A percentile compares a stretch with the other conserved stretches of the same genome.
These are phyloP conservation scores for Colletotrichum musicola DNA, from an alignment of 2,329 filamentous ascomycete species.

Conservation along the genomic window DNA sequence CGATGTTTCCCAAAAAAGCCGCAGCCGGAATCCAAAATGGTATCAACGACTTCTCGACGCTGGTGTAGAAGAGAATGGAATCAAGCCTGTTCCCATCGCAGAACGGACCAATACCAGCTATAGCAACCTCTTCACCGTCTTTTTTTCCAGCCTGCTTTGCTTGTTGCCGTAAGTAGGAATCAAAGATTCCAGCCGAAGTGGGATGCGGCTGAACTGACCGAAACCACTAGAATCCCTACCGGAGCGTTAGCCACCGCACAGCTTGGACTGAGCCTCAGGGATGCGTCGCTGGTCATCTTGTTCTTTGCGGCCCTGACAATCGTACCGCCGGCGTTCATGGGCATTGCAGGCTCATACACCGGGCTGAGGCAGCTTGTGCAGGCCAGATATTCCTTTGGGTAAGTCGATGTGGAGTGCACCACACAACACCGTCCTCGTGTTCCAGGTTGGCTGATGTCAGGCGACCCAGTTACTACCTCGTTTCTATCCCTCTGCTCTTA, in stretches of 20 bases:
- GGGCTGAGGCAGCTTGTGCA: constrained; percentile 72
- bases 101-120: constrained; percentile 66
- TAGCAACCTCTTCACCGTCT: constrained; percentile 70
- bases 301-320: constrained; percentile 69
- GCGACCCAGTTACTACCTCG: constrained; percentile 59
- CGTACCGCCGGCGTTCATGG: constrained; percentile 67
- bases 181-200: neutral
- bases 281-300: constrained; percentile 68
- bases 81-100: constrained; percentile 67
- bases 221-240: constrained; percentile 61
- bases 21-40: constrained; percentile 52
- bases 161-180: constrained; percentile 64
- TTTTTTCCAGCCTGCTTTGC: constrained; percentile 69
- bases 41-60: constrained; percentile 57
- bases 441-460: neutral
- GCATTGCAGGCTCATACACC: constrained; percentile 66
- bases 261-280: constrained; percentile 67
- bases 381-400: constrained; percentile 72
- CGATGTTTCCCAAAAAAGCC: constrained; percentile 47
- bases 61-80: constrained; percentile 66
- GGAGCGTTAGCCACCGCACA: constrained; percentile 68
- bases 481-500: constrained; percentile 63
- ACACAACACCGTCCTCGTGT: no score
- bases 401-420: constrained; percentile 27
- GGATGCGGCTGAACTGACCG: neutral